These are phyloP conservation scores for Paraurostyla sp. DNA, from an alignment of 73 alveolate genomes.

Conservation along the genomic window DNA sequence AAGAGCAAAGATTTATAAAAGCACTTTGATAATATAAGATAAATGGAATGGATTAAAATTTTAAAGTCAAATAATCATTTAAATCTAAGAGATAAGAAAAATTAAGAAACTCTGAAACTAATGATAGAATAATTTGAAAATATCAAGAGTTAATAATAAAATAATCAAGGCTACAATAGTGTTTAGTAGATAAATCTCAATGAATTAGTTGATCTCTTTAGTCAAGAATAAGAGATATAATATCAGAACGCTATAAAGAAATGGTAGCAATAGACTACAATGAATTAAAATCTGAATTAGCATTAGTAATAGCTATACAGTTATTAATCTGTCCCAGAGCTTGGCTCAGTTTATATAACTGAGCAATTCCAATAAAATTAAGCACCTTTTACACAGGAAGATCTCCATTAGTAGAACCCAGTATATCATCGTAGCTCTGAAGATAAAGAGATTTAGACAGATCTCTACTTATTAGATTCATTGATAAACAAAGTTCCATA, in stretches of 20 bases:
- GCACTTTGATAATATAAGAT: conserved; percentile 19
- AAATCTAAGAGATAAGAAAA: neutral
- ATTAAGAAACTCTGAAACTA: neutral
- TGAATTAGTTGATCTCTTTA: conserved; percentile 12
- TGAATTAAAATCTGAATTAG: neutral
- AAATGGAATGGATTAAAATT: conserved; percentile 47
- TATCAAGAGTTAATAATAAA: neutral
- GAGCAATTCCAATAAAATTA: neutral
- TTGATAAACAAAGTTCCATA: neutral
- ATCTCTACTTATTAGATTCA: neutral
- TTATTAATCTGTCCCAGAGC: neutral
- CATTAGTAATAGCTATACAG: neutral
- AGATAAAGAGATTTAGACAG: neutral
- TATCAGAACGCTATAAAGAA: conserved; percentile 15
- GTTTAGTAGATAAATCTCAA: conserved; percentile 26
- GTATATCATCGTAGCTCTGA: neutral
- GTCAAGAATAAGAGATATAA: conserved; percentile 9
- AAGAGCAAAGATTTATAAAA: conserved; percentile 26
- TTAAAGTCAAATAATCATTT: conserved; percentile 26
- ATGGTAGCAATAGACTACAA: neutral
- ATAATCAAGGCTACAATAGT: neutral
- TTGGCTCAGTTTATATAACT: conserved; percentile 31
- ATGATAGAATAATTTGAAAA: conserved; percentile 1
- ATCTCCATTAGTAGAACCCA: neutral
- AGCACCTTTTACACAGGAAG: too few species aligned